Conservation (phyloP, 495 filamentous ascomycete genomes). For the Thermothielavioides terrestris region DNA sequence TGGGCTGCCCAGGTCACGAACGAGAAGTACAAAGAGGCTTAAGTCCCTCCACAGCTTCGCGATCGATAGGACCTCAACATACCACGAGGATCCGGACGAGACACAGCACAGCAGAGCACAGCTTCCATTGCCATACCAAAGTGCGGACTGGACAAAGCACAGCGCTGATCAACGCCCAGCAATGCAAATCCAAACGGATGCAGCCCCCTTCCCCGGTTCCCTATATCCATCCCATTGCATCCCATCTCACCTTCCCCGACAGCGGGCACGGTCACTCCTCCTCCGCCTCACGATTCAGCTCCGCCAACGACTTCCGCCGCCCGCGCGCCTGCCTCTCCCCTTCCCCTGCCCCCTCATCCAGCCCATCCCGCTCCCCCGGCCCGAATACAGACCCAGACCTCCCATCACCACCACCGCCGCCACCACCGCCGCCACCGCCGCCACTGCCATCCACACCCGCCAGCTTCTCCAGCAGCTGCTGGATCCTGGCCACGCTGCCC, state of each 20-base stretch:
- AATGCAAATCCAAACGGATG: constrained; percentile 1
- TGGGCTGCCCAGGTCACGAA: no score
- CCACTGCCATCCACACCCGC: constrained; percentile 7
- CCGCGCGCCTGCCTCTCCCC: background rate
- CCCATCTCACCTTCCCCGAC: background rate
- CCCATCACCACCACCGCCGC: background rate
- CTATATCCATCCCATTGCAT: background rate
- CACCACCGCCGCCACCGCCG: background rate
- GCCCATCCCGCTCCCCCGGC: background rate
- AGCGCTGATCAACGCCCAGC: background rate
- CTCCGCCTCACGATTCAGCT: constrained; percentile 10
- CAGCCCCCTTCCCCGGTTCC: background rate
- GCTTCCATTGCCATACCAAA: background rate
- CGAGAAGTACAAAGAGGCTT: no score
- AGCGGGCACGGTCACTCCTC: constrained; percentile 1
- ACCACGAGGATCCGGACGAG: no score
- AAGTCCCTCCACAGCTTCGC: no score
- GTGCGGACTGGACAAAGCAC: background rate
- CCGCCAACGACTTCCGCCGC: constrained; percentile 4
- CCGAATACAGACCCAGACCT: background rate
- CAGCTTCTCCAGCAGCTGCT: constrained; percentile 28
- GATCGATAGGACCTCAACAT: no score
- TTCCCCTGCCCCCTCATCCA: background rate
- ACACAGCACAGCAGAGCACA: no score
- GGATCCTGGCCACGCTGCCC: constrained; percentile 29